phyloP scores from a whole-genome alignment of 306 rosid genomes.

The Dalbergia oliveri region DNA sequence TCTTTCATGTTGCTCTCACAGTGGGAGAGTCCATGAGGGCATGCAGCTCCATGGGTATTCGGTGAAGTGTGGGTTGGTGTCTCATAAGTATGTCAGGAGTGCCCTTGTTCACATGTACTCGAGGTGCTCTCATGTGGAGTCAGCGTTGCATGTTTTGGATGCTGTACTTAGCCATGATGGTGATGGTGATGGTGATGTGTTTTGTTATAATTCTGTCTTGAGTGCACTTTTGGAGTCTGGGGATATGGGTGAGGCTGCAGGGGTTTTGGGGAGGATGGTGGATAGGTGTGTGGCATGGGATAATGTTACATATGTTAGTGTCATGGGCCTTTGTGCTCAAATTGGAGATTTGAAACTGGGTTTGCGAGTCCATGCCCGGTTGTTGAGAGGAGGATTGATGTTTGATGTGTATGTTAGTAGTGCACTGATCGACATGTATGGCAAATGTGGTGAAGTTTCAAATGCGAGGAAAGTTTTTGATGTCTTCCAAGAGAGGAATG shows the following conservation, averaged over 20 bases:
- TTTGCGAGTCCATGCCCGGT: slow-evolving; percentile 57
- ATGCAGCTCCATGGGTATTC: slow-evolving; percentile 69
- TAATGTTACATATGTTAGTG: slow-evolving; percentile 56
- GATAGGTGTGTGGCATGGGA: slow-evolving; percentile 59
- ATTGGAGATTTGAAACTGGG: slow-evolving; percentile 64
- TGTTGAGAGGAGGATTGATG: slow-evolving; percentile 53
- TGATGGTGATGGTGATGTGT: slow-evolving; percentile 37
- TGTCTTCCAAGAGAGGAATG: slow-evolving; percentile 51
- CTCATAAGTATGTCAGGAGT: slow-evolving; percentile 63
- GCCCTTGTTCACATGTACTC: slow-evolving; percentile 73
- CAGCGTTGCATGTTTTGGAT: slow-evolving; percentile 60
- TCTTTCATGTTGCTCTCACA: slow-evolving; percentile 59
- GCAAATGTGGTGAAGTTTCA: slow-evolving; percentile 63
- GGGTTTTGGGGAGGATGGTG: slow-evolving; percentile 60
- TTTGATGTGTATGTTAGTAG: slow-evolving; percentile 62
- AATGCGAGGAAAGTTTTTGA: slow-evolving; percentile 59
- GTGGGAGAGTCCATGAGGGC: slow-evolving; percentile 67
- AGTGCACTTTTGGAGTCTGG: slow-evolving; percentile 59
- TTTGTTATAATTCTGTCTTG: slow-evolving; percentile 64
- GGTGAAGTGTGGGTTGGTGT: slow-evolving; percentile 61
- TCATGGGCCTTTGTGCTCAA: slow-evolving; percentile 67
- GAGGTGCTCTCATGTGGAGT: slow-evolving; percentile 50
- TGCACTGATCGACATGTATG: slow-evolving; percentile 72
- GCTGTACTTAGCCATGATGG: slow-evolving; percentile 41
- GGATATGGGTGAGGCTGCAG: slow-evolving; percentile 47